Evolutionary conservation across 345 rosid species (phyloP).

Genomic region (Ailanthus altissimus): DNA sequence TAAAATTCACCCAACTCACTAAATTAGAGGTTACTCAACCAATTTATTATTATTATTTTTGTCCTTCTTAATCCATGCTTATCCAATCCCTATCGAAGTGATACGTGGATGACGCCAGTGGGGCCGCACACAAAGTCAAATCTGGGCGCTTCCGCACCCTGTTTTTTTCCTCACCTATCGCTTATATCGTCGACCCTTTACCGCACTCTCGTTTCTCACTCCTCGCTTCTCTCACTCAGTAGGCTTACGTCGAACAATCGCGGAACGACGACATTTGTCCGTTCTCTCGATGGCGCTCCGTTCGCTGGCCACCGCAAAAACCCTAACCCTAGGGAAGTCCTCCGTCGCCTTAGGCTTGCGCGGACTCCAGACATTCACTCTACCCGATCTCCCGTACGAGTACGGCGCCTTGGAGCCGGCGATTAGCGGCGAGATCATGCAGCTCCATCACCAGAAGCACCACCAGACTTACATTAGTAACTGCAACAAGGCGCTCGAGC

Average conservation of each 20-base stretch:
- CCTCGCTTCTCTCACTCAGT: too few species aligned
- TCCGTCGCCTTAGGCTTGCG: constrained; percentile 32
- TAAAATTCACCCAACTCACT: too few species aligned
- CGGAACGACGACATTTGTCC: background rate
- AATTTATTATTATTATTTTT: too few species aligned
- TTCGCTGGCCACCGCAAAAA: constrained; percentile 37
- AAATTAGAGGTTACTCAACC: too few species aligned
- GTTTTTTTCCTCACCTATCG: too few species aligned
- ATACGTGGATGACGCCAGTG: too few species aligned
- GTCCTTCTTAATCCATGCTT: too few species aligned
- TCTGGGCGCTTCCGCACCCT: too few species aligned
- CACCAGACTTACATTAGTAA: constrained; percentile 90
- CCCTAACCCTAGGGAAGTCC: constrained; percentile 35
- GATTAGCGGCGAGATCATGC: constrained; percentile 92
- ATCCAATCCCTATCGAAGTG: too few species aligned
- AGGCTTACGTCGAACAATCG: background rate
- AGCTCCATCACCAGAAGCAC: constrained; percentile 96
- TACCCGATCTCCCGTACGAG: constrained; percentile 91
- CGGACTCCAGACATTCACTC: constrained; percentile 62
- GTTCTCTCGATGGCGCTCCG: constrained; percentile 63
- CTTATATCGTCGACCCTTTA: too few species aligned
- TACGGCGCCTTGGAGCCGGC: constrained; percentile 90
- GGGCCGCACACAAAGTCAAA: too few species aligned
- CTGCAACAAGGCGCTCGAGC: constrained; percentile 84
- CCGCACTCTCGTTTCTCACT: too few species aligned